These are phyloP conservation scores for Scedosporium dehoogii DNA, from an alignment of 2,329 filamentous ascomycete species.

Conservation along the genomic window DNA sequence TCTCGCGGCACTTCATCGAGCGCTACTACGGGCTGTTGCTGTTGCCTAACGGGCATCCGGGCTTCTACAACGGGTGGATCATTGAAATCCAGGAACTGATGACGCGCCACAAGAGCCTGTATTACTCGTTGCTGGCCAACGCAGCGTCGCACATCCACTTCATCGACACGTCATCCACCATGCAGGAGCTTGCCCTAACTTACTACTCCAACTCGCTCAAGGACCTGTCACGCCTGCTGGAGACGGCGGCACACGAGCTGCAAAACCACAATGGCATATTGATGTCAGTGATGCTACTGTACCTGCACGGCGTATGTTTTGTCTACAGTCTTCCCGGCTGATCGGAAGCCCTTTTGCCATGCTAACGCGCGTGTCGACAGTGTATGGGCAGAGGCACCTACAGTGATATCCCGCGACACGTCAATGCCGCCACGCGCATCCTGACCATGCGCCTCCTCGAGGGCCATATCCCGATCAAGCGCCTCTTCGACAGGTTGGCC, in stretches of 20 bases:
- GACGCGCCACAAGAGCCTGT: constrained; percentile 15
- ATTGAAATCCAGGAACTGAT: constrained; percentile 18
- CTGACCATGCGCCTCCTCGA: constrained; percentile 10
- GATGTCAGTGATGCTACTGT: constrained; percentile 17
- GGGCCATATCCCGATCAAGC: constrained; percentile 5
- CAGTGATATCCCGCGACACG: constrained; percentile 13
- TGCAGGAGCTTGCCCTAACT: constrained; percentile 13
- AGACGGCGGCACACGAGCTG: constrained; percentile 8
- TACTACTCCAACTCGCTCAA: constrained; percentile 15
- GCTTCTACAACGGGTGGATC: constrained; percentile 19
- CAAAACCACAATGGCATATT: constrained; percentile 13
- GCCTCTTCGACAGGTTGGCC: constrained; percentile 14
- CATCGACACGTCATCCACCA: constrained; percentile 9
- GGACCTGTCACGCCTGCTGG: constrained; percentile 12
- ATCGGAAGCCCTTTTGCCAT: too few relatives aligned
- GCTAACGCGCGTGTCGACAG: constrained; percentile 3
- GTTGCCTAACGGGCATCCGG: constrained; percentile 18
- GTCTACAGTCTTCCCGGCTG: background rate
- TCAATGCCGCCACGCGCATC: constrained; percentile 14
- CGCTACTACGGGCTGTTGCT: constrained; percentile 15
- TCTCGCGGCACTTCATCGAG: constrained; percentile 14
- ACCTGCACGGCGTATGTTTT: constrained; percentile 15
- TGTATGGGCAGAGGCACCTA: constrained; percentile 13
- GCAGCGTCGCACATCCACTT: constrained; percentile 16
- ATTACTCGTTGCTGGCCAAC: constrained; percentile 19